Percentiles rank a stretch among this genome's conserved stretches.
Conservation (phyloP, 2,329 filamentous ascomycete species). For the Cladophialophora immunda region DNA sequence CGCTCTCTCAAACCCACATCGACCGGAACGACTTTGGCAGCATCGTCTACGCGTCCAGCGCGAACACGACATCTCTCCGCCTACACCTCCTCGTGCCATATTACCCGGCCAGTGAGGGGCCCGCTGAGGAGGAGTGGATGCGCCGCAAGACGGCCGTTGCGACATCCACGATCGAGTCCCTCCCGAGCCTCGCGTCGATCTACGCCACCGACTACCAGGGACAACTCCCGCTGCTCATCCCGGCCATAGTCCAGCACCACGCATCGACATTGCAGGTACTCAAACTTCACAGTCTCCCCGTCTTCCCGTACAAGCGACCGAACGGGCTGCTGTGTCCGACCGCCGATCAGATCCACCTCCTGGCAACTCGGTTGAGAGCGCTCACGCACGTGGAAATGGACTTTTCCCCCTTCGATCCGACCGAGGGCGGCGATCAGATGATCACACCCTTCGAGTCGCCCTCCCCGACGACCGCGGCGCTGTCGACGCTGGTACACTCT, state of each 20-base stretch:
- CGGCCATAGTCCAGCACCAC: not conserved
- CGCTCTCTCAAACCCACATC: not conserved
- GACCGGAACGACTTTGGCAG: slow-evolving; percentile 16
- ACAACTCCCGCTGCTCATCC: not conserved
- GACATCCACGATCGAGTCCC: slow-evolving; percentile 8
- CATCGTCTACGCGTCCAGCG: slow-evolving; percentile 3
- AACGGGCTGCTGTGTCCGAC: not conserved
- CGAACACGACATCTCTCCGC: not conserved
- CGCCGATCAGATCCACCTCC: not conserved
- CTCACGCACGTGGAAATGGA: slow-evolving; percentile 15
- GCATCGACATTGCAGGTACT: not conserved
- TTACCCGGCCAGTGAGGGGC: not conserved
- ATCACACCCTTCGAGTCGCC: not conserved
- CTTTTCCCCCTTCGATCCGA: slow-evolving; percentile 1
- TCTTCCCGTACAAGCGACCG: not conserved
- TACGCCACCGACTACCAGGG: slow-evolving; percentile 13
- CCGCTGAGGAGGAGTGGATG: not conserved
- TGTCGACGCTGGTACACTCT: not conserved
- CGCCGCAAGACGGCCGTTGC: slow-evolving; percentile 5
- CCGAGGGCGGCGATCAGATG: not conserved
- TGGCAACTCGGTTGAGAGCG: not conserved
- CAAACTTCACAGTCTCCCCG: slow-evolving; percentile 6
- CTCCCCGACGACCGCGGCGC: not conserved
- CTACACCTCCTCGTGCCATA: slow-evolving; percentile 15
- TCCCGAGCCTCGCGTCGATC: not conserved